Conservation (phyloP, 73 alveolate species). For the Paramecium pentaurelia region DNA sequence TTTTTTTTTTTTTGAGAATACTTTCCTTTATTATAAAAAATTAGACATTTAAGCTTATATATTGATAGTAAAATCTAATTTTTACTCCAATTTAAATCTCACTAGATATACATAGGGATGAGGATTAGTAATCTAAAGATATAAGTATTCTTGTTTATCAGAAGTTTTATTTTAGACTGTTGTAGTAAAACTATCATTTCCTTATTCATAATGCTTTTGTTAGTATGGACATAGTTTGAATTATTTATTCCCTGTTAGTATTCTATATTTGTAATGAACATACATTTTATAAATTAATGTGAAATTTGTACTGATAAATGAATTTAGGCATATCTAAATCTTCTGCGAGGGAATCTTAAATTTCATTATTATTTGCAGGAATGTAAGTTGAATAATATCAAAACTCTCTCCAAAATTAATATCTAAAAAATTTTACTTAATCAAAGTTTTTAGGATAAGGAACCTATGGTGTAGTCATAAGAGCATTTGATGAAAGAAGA, state of each 20-base stretch:
- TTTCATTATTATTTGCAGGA: not conserved
- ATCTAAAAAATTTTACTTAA: too few relatives aligned
- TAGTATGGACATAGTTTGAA: too few relatives aligned
- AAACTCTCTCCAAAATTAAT: not conserved
- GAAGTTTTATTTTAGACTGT: not conserved
- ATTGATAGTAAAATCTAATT: not conserved
- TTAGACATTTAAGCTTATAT: not conserved
- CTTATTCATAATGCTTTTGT: not conserved
- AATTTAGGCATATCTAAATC: too few relatives aligned
- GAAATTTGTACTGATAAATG: not conserved
- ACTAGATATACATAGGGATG: not conserved
- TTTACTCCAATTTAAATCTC: not conserved
- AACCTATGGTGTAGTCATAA: slow-evolving; percentile 89
- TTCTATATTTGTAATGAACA: too few relatives aligned
- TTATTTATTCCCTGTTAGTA: too few relatives aligned
- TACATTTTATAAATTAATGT: not conserved
- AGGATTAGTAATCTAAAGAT: not conserved
- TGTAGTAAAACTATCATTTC: not conserved
- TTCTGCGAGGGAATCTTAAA: not conserved
- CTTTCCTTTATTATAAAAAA: not conserved
- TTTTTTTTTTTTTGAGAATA: not conserved
- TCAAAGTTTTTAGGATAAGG: slow-evolving; percentile 78
- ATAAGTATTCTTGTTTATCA: not conserved
- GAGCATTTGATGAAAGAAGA: slow-evolving; percentile 68
- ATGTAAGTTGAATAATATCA: not conserved